Conservation (phyloP, 2,329 filamentous ascomycete genomes). For the Hypoxylon sp. region DNA sequence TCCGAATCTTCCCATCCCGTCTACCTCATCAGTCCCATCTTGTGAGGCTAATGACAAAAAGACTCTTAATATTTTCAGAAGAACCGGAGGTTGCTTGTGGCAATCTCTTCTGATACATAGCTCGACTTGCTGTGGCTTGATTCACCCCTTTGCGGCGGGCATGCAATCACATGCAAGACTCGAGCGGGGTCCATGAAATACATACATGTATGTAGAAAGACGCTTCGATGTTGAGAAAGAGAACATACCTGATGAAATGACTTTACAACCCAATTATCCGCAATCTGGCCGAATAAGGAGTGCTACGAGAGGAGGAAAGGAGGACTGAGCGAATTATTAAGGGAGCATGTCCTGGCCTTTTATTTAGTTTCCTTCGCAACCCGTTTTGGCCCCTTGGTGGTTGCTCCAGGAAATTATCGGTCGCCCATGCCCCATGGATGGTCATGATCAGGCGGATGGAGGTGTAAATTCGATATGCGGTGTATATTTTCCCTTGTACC, state of each 20-base stretch:
- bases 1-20: constrained; percentile 8
- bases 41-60: constrained; percentile 22
- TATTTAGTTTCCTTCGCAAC: constrained; percentile 33
- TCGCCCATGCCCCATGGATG: constrained; percentile 33
- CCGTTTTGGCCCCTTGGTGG: constrained; percentile 17
- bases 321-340: constrained; percentile 20
- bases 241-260: constrained; percentile 44
- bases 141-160: not conserved
- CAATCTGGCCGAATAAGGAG: constrained; percentile 24
- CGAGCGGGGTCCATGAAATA: constrained; percentile 25
- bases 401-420: constrained; percentile 40
- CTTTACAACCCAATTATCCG: constrained; percentile 26
- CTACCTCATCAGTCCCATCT: constrained; percentile 29
- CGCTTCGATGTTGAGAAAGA: constrained; percentile 26
- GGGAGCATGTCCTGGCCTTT: constrained; percentile 32
- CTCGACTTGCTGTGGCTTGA: not conserved
- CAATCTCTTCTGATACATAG: constrained; percentile 6
- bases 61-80: constrained; percentile 2
- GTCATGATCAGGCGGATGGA: constrained; percentile 37
- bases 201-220: constrained; percentile 26
- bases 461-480: constrained; percentile 39
- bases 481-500: constrained; percentile 34
- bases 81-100: constrained; percentile 2
- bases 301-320: constrained; percentile 11
- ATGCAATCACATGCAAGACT: constrained; percentile 39